phyloP scores from a whole-genome alignment of 352 stramenopile genomes.

The Pythium diclinum region DNA sequence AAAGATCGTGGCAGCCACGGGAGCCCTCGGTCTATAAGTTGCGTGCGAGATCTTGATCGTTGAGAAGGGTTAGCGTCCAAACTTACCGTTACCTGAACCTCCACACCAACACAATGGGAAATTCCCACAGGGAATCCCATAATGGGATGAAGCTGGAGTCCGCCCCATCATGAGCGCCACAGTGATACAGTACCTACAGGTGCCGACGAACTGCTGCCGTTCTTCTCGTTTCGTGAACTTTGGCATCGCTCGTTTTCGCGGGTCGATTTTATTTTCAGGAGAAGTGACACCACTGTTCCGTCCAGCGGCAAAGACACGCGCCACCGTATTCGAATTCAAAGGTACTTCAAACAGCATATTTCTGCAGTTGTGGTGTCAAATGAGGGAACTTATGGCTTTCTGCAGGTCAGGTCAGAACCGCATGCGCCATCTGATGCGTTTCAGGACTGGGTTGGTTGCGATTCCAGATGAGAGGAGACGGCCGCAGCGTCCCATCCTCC shows the following conservation, averaged over 20 bases:
- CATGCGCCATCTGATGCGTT: constrained; percentile 20
- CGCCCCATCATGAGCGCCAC: neutral
- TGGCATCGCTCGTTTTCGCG: neutral
- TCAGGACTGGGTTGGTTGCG: neutral
- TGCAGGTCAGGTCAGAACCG: constrained; percentile 18
- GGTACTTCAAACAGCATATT: neutral
- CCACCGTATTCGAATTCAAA: neutral
- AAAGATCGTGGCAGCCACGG: neutral
- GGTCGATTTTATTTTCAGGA: neutral
- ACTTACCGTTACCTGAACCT: neutral
- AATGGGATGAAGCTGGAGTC: neutral
- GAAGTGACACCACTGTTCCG: neutral
- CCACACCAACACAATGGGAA: neutral
- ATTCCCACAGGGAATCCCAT: no score
- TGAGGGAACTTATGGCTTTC: constrained; percentile 10
- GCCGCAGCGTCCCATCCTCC: neutral
- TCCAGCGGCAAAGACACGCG: neutral
- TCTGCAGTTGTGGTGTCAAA: neutral
- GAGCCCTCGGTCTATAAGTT: neutral
- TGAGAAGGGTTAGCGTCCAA: neutral
- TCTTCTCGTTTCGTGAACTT: neutral
- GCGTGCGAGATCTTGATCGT: neutral
- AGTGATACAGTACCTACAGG: neutral
- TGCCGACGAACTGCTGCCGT: neutral
- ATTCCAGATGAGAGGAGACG: neutral